phyloP scores from a whole-genome alignment of 371 early-diverging fungal species.

The Syncephalastrum sp. region DNA sequence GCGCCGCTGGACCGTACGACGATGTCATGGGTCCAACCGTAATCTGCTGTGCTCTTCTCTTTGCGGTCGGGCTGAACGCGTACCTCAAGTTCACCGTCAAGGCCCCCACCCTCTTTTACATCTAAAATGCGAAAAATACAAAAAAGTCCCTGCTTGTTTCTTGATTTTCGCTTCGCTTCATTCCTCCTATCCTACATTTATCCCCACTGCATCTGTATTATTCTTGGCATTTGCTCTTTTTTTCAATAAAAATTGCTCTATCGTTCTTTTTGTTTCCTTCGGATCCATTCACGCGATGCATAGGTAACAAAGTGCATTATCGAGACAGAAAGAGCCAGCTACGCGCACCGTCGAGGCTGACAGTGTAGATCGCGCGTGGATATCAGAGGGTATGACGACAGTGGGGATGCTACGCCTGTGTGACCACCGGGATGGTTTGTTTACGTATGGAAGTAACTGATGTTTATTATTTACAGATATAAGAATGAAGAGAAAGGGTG shows the following conservation, averaged over 20 bases:
- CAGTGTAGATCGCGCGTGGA: too few species aligned
- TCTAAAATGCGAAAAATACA: constrained; percentile 9
- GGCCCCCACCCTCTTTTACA: constrained; percentile 23
- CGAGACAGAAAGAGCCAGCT: too few species aligned
- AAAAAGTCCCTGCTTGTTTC: not conserved
- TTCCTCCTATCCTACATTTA: not conserved
- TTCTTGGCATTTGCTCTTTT: too few species aligned
- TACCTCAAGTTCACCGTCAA: constrained; percentile 70
- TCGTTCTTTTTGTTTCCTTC: too few species aligned
- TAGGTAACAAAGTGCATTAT: too few species aligned
- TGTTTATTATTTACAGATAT: constrained; percentile 2
- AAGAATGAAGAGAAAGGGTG: constrained; percentile 1
- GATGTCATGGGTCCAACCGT: constrained; percentile 82
- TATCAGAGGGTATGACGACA: too few species aligned
- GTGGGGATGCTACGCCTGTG: too few species aligned
- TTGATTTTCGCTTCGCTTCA: not conserved
- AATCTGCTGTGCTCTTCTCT: constrained; percentile 81
- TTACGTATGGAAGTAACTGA: not conserved
- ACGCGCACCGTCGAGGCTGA: too few species aligned
- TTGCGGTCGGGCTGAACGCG: constrained; percentile 88
- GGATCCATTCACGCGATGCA: too few species aligned
- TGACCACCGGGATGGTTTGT: too few species aligned
- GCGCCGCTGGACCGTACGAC: constrained; percentile 79
- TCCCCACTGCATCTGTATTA: constrained; percentile 5
- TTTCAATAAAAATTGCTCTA: too few species aligned